Evolutionary conservation across 83 land plant species (phyloP), one percentile per base, ranked within the genome.

Genomic region (Picea abies): DNA sequence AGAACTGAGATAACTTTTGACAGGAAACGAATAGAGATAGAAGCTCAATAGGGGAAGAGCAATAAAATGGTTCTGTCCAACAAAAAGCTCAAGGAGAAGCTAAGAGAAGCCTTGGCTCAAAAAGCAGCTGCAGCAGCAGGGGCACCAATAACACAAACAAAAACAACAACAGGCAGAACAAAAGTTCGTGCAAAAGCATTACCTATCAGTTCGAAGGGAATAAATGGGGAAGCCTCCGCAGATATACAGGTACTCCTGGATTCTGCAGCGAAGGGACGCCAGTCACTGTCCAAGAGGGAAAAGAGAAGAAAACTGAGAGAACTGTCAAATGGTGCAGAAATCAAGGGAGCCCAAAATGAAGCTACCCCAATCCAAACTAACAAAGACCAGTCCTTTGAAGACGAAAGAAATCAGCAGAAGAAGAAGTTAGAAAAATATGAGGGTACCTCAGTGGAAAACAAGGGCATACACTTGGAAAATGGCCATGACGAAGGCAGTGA

Each of bases 11-110:
- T 23, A 66, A 66, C 25, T 56, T 56, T 56, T 56, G 14, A 19
- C 26, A 66, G 69, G 69, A 66, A 66, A 66, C 69, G 26, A 66
- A 66, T 25, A n/a, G 25, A 66, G 69, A 66, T 22, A 66, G 25
- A 22, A 66, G 26, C 23, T 66, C 4, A 22, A 3, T 10, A n/a
- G 26, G 23, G 26, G 11, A 29, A 16, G 80, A 22, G 8, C 52
- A 15, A 29, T n/a, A 82, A 80, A 44, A 89, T 94, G 96, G 92
- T 94, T 23, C 66, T 90, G 17, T 90, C 91, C 12, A 93, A 89
- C 90, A 91, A 90, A 86, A 93, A 90, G 88, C 90, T 88, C 41
- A 92, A 92, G 90, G 89, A 89, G 79, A 91, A 87, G 87, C 85
- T 88, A 2, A 80, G 92, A 44, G 75, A 64, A 2, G 82, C 79